Base-by-base conservation (phyloP, 179 eudicot genomes). In the Pouteria campechiana region DNA sequence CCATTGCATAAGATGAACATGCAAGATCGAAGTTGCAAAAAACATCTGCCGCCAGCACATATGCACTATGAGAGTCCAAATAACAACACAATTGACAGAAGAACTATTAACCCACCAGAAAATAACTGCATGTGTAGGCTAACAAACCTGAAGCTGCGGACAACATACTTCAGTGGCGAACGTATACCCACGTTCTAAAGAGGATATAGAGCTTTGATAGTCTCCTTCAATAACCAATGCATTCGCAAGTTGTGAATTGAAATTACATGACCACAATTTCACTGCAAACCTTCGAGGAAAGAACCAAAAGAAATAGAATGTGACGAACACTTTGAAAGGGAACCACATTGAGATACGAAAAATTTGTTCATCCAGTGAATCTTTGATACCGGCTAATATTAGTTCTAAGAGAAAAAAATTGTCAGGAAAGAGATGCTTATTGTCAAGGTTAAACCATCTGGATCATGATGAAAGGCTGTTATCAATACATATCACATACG, bases 1-100 rank as follows among this genome's bases (percentile, higher is more conserved):
- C 90, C 96, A 90, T 61, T 74, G 90, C 82, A 90, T 82, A 39
- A 90, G 72, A 65, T 71, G 93, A 46, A 79, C 96, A 56, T 90
- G 98, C 69, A 90, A 70, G 38, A 77, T 71, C 41, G 94, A 86
- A 44, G 96, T 82, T 35, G 90, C 76, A 65, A 90, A 90, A 65
- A 86, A 86, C 94, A 90, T 86, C 98, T 90, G 78, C 27, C 41
- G 48, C 67, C 64, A 43, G 29, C 36, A 32, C 16, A 48, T n/a
- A n/a, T n/a, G n/a, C n/a, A n/a, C n/a, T n/a, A n/a, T n/a, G n/a
- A 37, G 27, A 48, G 16, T 32, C 43, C 28, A 56, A 29, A 53
- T 21, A 41, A 38, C 28, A 23, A 38, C 20, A 25, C 31, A 28
- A 20, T 19, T 5, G 28, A 41, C 36, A 3, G 6, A 9, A 6